Conservation (phyloP, 164 flowering plant species). For the Dillenia suffruticosa region DNA sequence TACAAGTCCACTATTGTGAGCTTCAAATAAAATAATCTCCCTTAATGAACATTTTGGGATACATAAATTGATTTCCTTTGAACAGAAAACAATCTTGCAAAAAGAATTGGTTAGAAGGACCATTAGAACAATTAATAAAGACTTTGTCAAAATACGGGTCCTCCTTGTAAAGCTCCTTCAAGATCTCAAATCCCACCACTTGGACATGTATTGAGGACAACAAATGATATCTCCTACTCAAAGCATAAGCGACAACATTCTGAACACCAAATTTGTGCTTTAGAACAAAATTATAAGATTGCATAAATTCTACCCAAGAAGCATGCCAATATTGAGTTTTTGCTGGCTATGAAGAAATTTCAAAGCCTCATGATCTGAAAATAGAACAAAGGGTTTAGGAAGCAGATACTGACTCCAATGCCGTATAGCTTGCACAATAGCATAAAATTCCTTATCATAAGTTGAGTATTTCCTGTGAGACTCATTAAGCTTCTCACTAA, state of each 20-base stretch:
- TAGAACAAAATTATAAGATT: neutral
- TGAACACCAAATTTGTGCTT: neutral
- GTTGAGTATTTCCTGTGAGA: too few relatives aligned
- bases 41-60: neutral
- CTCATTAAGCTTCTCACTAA: too few relatives aligned
- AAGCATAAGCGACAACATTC: constrained; percentile 1
- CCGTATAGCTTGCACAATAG: too few relatives aligned
- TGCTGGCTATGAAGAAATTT: neutral
- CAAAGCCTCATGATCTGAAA: neutral
- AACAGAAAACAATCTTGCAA: neutral
- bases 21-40: neutral
- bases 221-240: neutral
- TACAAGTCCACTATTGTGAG: neutral
- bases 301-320: neutral
- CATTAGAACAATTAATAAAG: neutral
- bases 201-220: neutral
- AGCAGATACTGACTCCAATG: too few relatives aligned
- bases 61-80: neutral
- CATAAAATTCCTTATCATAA: too few relatives aligned
- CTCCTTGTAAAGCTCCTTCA: constrained; percentile 1
- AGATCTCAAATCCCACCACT: constrained; percentile 1
- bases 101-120: neutral
- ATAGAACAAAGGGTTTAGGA: too few relatives aligned
- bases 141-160: neutral
- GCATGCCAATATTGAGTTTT: neutral